A percentile compares a stretch with the other conserved stretches of the same genome.
These are phyloP conservation scores for Penicillium sp. DNA, from an alignment of 2,329 filamentous ascomycete genomes.

Conservation along the genomic window DNA sequence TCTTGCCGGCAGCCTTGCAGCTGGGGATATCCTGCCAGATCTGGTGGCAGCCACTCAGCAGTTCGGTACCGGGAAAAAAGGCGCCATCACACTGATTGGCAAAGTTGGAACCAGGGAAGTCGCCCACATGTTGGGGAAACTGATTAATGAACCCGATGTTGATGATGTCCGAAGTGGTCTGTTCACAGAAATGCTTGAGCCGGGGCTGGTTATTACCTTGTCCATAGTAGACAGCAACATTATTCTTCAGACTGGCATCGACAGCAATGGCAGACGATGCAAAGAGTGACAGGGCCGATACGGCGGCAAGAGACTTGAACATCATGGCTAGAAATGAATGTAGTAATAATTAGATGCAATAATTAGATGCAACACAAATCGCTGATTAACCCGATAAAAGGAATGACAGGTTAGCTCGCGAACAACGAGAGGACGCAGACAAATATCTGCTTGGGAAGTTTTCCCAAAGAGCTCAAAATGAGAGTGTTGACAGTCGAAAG, in stretches of 20 bases:
- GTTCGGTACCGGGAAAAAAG: slow-evolving; percentile 41
- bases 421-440: slow-evolving; percentile 59
- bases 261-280: slow-evolving; percentile 42
- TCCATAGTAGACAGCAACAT: slow-evolving; percentile 57
- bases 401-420: slow-evolving; percentile 34
- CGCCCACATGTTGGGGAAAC: slow-evolving; percentile 50
- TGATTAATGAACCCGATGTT: slow-evolving; percentile 56
- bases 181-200: slow-evolving; percentile 53
- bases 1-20: slow-evolving; percentile 47
- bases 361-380: slow-evolving; percentile 35
- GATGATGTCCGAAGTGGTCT: slow-evolving; percentile 56
- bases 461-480: slow-evolving; percentile 18
- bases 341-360: slow-evolving; percentile 15
- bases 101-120: slow-evolving; percentile 57
- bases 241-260: slow-evolving; percentile 44
- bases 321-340: slow-evolving; percentile 38
- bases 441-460: slow-evolving; percentile 35
- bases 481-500: slow-evolving; percentile 11
- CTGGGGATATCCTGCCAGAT: slow-evolving; percentile 45
- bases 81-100: slow-evolving; percentile 54
- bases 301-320: slow-evolving; percentile 39
- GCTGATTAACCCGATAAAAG: slow-evolving; percentile 29
- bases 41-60: slow-evolving; percentile 47
- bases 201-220: slow-evolving; percentile 53
- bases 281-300: slow-evolving; percentile 36